These are phyloP conservation scores for Penicillium sp. DNA, from an alignment of 2,329 filamentous ascomycete species.

Conservation along the genomic window DNA sequence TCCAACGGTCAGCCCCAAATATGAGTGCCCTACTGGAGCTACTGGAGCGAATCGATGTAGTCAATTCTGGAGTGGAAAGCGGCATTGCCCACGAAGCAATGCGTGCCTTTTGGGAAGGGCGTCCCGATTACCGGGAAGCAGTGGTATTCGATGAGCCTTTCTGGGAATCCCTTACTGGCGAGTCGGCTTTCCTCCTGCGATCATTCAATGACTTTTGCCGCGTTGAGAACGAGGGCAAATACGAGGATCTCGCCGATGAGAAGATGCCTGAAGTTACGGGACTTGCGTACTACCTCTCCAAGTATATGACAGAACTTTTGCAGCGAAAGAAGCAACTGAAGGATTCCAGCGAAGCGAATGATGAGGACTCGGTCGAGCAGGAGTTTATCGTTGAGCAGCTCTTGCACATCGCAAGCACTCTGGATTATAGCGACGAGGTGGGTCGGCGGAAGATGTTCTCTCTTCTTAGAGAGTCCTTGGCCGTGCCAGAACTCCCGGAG, in stretches of 20 bases:
- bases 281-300: constrained; percentile 78
- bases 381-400: constrained; percentile 96
- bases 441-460: constrained; percentile 94
- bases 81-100: constrained; percentile 92
- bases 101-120: constrained; percentile 91
- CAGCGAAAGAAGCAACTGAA: constrained; percentile 35
- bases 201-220: constrained; percentile 94
- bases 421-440: constrained; percentile 97
- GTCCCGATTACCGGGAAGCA: constrained; percentile 54
- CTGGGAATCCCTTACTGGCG: constrained; percentile 55
- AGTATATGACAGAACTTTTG: constrained; percentile 60
- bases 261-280: constrained; percentile 94
- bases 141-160: constrained; percentile 44
- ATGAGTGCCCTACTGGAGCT: constrained; percentile 84
- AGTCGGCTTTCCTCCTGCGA: constrained; percentile 82
- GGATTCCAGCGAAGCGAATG: constrained; percentile 57
- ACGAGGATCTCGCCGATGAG: constrained; percentile 73
- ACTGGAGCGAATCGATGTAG: constrained; percentile 86
- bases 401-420: constrained; percentile 80
- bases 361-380: constrained; percentile 79
- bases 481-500: constrained; percentile 81
- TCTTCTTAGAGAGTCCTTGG: constrained; percentile 76
- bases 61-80: constrained; percentile 82
- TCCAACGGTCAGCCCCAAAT: constrained; percentile 57
- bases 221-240: constrained; percentile 65